Base-by-base conservation (phyloP, 2,329 filamentous ascomycete genomes). In the Beauveria australis region DNA sequence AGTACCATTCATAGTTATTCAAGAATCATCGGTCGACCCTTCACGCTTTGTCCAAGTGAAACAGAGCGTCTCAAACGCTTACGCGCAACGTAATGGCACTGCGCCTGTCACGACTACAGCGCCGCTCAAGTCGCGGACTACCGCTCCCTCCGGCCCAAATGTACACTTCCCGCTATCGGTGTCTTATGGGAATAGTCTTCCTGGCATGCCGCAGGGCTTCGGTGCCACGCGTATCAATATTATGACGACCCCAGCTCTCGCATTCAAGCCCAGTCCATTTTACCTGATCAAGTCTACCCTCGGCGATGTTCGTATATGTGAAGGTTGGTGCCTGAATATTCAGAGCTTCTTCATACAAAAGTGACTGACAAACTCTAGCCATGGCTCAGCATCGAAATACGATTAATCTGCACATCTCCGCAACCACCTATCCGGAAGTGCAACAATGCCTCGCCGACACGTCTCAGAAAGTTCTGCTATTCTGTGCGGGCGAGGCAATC, bases 191-290 rank as follows among this genome's bases (percentile, higher is more conserved):
- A 48, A 59, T 43, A 53, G 57, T 16, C 10, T 10, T 33, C 12
- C 53, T 10, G 28, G 40, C 18, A 53, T 58, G 41, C 40, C 47
- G 48, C 53, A 63, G 37, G 56, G 46, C 18, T 51, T 57, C 44
- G 60, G 55, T 24, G 57, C 59, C 26, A 30, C 46, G 18, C 61
- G 66, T 19, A 69, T 65, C 48, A 61, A 62, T 37, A 60, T 64
- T 10, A 54, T 61, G 33, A 63, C 53, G 28, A 60, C 57, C 46
- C 41, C 55, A 3, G 44, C 64, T 12, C 59, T 74, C 22, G 61
- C 64, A 12, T 81, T 80, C 76, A 93, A 90, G 68, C 73, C 85
- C 4, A 96, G 91, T 68, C 93, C 94, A 0, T 99, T 97, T 73
- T 97, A 93, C 69, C 83, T 83, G 12, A 79, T 93, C 37, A 71